Evolutionary conservation across 495 filamentous ascomycete species (phyloP), one percentile per base, ranked within the genome.

Genomic region (Penicillium goetzii): DNA sequence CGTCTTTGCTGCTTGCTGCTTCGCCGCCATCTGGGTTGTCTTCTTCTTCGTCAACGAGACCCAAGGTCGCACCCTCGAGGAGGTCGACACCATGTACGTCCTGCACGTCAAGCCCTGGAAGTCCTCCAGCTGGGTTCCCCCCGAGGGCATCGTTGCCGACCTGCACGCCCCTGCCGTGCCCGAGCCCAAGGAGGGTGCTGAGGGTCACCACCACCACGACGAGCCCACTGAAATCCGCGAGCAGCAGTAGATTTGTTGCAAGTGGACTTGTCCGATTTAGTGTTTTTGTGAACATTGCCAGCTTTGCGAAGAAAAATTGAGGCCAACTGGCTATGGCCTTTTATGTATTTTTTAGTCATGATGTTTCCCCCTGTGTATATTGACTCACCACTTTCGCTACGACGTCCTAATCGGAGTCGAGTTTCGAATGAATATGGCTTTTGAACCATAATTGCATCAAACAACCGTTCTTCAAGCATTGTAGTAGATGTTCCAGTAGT

Each of bases 71-170:
- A 86, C 84, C 38, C 82, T 94, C 45, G 90, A 93, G 80, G 88
- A 93, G 72, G 83, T 94, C 63, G 92, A 96, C 74, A 92, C 88
- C 30, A 94, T 96, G 91, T 96, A 94, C 66, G 77, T 92, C 56
- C 69, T 87, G 32, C 80, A 84, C 59, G 82, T 92, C 53, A 83
- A 83, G 70, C 88, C 90, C n/a, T 87, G 85, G 82, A 86, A 86
- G 78, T 85, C 81, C 58, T 70, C 72, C 58, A 77, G 76, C 63
- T 92, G 89, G 89, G 74, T 78, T 17, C 77, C 85, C 15, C 84
- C 84, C 1, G 82, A 73, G 56, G 70, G 74, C 43, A 72, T 78
- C 52, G 59, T 78, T 56, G 59, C 58, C 41, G 75, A 79, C 38
- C 60, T 79, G 41, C 73, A 77, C 59, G 64, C 55, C 30, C 61